These are phyloP conservation scores for Sungouiella thailandica DNA, from an alignment of 805 yeast genomes.

Conservation along the genomic window DNA sequence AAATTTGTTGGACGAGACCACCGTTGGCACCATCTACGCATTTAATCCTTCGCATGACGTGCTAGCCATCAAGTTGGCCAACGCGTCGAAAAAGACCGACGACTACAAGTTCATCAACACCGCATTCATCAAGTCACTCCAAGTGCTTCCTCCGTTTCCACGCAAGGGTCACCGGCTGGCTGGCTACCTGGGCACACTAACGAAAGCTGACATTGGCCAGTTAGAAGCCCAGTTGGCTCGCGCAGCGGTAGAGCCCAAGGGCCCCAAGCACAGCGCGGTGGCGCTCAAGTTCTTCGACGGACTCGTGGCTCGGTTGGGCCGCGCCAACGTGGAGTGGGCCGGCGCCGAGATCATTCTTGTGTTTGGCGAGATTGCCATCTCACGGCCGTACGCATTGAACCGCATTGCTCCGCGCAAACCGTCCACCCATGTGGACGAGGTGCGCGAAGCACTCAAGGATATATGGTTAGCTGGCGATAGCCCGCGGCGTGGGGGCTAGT, in stretches of 20 bases:
- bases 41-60: slow-evolving; percentile 47
- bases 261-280: slow-evolving; percentile 4
- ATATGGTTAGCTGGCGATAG: slow-evolving; percentile 25
- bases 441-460: slow-evolving; percentile 21
- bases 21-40: slow-evolving; percentile 62
- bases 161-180: slow-evolving; percentile 27
- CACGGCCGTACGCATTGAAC: slow-evolving; percentile 34
- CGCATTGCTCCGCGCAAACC: slow-evolving; percentile 21
- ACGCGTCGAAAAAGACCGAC: slow-evolving; percentile 7
- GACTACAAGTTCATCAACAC: slow-evolving; percentile 51
- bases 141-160: slow-evolving; percentile 27
- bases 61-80: slow-evolving; percentile 29
- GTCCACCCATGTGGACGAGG: slow-evolving; percentile 18
- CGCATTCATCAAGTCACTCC: slow-evolving; percentile 51
- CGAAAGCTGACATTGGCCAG: slow-evolving; percentile 6
- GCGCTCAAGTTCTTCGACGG: slow-evolving; percentile 35
- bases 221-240: slow-evolving; percentile 8
- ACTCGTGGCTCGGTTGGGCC: slow-evolving; percentile 35
- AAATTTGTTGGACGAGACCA: slow-evolving; percentile 51
- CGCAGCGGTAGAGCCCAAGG: slow-evolving; percentile 1
- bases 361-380: slow-evolving; percentile 30
- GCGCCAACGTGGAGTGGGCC: slow-evolving; percentile 32
- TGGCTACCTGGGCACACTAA: slow-evolving; percentile 10
- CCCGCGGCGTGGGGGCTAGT: slow-evolving; percentile 24
- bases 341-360: slow-evolving; percentile 40